Conservation (phyloP, 2,329 filamentous ascomycete species). For the Rhexocercosporidium sp. region DNA sequence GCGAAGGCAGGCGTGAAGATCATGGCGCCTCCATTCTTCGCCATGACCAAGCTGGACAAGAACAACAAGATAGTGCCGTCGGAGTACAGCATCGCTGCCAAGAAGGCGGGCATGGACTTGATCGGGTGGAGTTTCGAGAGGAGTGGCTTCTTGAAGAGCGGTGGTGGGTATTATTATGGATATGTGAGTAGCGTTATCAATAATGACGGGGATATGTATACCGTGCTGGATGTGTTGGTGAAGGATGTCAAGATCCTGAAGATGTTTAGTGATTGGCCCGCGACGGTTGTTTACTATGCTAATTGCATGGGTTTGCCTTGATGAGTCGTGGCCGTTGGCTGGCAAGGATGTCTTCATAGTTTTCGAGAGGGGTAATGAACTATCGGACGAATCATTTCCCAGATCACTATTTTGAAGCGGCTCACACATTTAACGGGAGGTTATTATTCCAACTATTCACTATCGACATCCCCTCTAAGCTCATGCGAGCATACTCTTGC, state of each 20-base stretch:
- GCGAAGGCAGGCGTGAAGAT: slow-evolving; percentile 10
- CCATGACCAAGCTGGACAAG: slow-evolving; percentile 6
- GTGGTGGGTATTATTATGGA: slow-evolving; percentile 6
- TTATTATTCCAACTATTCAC: background rate
- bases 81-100: slow-evolving; percentile 1
- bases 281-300: slow-evolving; percentile 11
- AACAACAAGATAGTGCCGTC: slow-evolving; percentile 9
- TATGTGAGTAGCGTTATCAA: background rate
- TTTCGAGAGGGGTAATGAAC: too few species aligned
- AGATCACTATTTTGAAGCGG: too few species aligned
- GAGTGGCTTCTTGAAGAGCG: slow-evolving; percentile 9
- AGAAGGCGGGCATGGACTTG: slow-evolving; percentile 8
- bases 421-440: too few species aligned
- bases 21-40: slow-evolving; percentile 11
- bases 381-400: too few species aligned
- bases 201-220: slow-evolving; percentile 15
- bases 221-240: slow-evolving; percentile 7
- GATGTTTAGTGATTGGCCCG: slow-evolving; percentile 15
- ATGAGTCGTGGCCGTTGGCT: too few species aligned
- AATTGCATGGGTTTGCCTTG: slow-evolving; percentile 14
- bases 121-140: slow-evolving; percentile 14
- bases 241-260: slow-evolving; percentile 13
- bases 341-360: too few species aligned
- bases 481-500: background rate
- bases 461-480: background rate